Base-by-base conservation (phyloP, 495 filamentous ascomycete genomes). In the Saxophila tyrrhenica region DNA sequence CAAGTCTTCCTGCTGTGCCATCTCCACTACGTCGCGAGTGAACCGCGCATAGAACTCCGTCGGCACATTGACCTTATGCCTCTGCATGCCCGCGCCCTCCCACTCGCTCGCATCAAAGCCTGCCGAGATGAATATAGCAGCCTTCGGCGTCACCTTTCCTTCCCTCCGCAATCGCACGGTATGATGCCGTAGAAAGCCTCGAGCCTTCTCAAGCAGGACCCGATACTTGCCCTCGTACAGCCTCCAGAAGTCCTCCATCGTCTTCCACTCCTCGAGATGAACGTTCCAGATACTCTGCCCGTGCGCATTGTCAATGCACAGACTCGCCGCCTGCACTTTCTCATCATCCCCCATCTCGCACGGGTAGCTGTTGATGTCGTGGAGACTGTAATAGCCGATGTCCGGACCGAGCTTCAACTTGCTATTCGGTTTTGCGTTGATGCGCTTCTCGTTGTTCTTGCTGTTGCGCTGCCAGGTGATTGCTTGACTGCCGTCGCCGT, bases 351-450 rank as follows among this genome's bases (percentile, higher is more conserved):
- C 94, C 58, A 72, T 74, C 64, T 97, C 92, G 65, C 92, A 98
- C 0, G 92, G 92, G 63, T 87, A 98, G 8, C 88, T 95, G 69
- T 97, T 95, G 69, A 98, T 95, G 65, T 98, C 92, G 65, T 98
- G 92, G 41, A 97, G 62, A 62, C 89, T 95, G 67, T 92, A 96
- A 63, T 98, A 98, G 1, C 90, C 94, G 56, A 95, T 89, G 8
- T 85, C 80, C 0, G 87, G 82, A 72, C 84, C 87, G 2, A 61
- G 49, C 42, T 54, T 57, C 1, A 54, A n/a, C 70, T 91, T 88
- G 68, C 82, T 81, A 29, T 72, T 68, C 0, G 84, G 70, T 23
- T 57, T 53, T 1, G 43, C 44, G 35, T 54, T 45, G 13, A 51
- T 20, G 10, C 53, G 47, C 39, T 60, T 63, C 15, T 29, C 39